Conservation (phyloP, 2,329 filamentous ascomycete species). For the Alternaria consortialis region DNA sequence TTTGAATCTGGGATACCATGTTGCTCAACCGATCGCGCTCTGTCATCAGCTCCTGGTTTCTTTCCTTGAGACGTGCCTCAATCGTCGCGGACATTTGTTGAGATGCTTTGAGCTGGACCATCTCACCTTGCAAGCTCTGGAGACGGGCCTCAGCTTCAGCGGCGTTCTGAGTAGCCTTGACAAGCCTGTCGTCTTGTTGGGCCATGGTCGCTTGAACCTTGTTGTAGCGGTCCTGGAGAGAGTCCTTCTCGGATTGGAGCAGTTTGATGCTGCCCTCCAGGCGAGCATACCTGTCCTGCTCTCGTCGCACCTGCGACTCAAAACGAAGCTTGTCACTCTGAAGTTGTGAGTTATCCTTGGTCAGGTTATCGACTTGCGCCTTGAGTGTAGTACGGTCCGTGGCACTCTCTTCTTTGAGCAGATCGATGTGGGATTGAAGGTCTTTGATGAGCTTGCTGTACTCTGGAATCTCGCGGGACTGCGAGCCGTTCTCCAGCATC, state of each 20-base stretch:
- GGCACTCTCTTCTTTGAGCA: constrained; percentile 84
- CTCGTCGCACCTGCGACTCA: constrained; percentile 81
- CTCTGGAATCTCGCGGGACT: constrained; percentile 67
- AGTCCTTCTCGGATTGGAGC: constrained; percentile 82
- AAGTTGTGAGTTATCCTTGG: constrained; percentile 81
- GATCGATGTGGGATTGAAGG: constrained; percentile 87
- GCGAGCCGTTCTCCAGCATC: constrained; percentile 55
- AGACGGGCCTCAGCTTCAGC: constrained; percentile 82
- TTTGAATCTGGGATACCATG: constrained; percentile 84
- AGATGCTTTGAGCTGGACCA: constrained; percentile 91
- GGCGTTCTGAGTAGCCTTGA: constrained; percentile 92
- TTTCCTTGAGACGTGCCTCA: constrained; percentile 84
- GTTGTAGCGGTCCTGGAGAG: constrained; percentile 84
- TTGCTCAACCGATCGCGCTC: constrained; percentile 86
- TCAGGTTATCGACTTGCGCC: constrained; percentile 82
- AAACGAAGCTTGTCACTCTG: constrained; percentile 83
- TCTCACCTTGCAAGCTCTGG: constrained; percentile 90
- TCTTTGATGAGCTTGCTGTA: constrained; percentile 84
- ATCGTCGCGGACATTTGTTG: constrained; percentile 95
- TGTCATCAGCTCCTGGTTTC: constrained; percentile 84
- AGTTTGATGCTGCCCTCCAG: constrained; percentile 87
- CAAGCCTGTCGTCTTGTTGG: constrained; percentile 87
- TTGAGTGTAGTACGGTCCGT: constrained; percentile 84
- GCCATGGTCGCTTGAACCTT: constrained; percentile 81
- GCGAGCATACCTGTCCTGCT: constrained; percentile 86